Percentiles rank a stretch among this genome's conserved stretches.
Evolutionary conservation across 1,139 yeast species (phyloP).

Genomic region (Keqinozyma sinolaborantium): DNA sequence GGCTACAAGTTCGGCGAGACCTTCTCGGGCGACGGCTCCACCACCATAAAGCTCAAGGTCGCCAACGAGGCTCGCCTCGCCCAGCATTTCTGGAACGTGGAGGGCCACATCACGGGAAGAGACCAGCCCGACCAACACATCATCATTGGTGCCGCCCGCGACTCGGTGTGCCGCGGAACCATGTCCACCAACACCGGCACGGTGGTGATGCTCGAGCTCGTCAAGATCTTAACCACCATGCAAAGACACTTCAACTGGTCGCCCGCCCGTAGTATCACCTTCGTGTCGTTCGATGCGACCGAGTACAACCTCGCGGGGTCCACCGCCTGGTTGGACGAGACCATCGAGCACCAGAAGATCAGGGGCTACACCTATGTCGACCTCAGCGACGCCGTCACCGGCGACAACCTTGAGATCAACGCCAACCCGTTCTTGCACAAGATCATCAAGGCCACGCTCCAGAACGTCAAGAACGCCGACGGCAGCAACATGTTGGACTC

Average conservation of each 20-base stretch:
- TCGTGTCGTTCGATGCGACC: slow-evolving; percentile 84
- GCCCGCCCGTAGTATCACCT: slow-evolving; percentile 79
- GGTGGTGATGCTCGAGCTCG: slow-evolving; percentile 65
- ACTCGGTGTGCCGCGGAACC: slow-evolving; percentile 75
- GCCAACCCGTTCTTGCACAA: slow-evolving; percentile 66
- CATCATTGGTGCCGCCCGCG: slow-evolving; percentile 82
- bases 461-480: slow-evolving; percentile 19
- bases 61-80: slow-evolving; percentile 50
- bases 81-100: slow-evolving; percentile 75
- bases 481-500: slow-evolving; percentile 21
- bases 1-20: slow-evolving; percentile 40
- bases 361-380: slow-evolving; percentile 77
- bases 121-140: slow-evolving; percentile 77
- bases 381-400: slow-evolving; percentile 69
- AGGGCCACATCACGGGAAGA: slow-evolving; percentile 74
- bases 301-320: slow-evolving; percentile 84
- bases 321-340: slow-evolving; percentile 70
- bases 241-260: slow-evolving; percentile 70
- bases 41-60: slow-evolving; percentile 34
- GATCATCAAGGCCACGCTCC: slow-evolving; percentile 38
- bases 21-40: slow-evolving; percentile 27
- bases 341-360: slow-evolving; percentile 47
- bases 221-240: slow-evolving; percentile 66
- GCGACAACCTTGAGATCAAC: slow-evolving; percentile 52
- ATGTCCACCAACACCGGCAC: slow-evolving; percentile 75